Conservation (phyloP, 2,329 filamentous ascomycete species). For the Paraphoma sp. region DNA sequence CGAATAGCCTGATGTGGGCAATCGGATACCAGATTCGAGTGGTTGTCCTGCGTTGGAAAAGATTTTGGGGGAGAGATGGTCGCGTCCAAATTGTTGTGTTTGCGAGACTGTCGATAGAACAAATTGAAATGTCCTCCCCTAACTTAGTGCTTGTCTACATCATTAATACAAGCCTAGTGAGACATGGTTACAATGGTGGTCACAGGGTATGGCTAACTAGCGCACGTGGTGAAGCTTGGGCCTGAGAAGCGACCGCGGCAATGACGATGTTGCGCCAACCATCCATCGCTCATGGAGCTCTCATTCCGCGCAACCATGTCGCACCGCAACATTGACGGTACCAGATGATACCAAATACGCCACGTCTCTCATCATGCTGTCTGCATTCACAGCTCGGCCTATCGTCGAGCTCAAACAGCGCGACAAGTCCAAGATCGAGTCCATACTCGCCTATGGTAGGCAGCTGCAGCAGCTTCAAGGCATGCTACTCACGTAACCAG, state of each 20-base stretch:
- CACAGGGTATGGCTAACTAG: not conserved
- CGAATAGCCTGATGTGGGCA: slow-evolving; percentile 12
- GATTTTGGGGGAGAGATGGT: slow-evolving; percentile 24
- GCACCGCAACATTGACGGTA: slow-evolving; percentile 20
- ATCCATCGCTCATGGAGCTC: slow-evolving; percentile 27
- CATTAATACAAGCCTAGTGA: not conserved
- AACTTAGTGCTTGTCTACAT: slow-evolving; percentile 8
- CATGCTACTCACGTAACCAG: slow-evolving; percentile 51
- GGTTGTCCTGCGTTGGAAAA: slow-evolving; percentile 20
- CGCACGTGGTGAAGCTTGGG: slow-evolving; percentile 22
- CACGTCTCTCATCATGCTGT: slow-evolving; percentile 71
- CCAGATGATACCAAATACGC: slow-evolving; percentile 16
- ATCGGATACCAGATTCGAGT: slow-evolving; percentile 13
- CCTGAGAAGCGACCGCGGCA: slow-evolving; percentile 19
- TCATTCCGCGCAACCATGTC: slow-evolving; percentile 17
- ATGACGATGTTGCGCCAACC: slow-evolving; percentile 25
- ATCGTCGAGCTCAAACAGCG: slow-evolving; percentile 96
- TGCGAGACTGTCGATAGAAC: slow-evolving; percentile 31
- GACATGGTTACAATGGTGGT: no score
- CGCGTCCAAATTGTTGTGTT: slow-evolving; percentile 16
- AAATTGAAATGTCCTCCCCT: slow-evolving; percentile 33
- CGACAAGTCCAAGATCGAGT: slow-evolving; percentile 98
- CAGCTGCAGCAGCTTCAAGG: slow-evolving; percentile 1
- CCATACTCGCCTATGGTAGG: slow-evolving; percentile 86
- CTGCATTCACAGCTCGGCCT: slow-evolving; percentile 93